These are phyloP conservation scores for Calendula officinalis DNA, from an alignment of 129 eudicot genomes.

Conservation along the genomic window DNA sequence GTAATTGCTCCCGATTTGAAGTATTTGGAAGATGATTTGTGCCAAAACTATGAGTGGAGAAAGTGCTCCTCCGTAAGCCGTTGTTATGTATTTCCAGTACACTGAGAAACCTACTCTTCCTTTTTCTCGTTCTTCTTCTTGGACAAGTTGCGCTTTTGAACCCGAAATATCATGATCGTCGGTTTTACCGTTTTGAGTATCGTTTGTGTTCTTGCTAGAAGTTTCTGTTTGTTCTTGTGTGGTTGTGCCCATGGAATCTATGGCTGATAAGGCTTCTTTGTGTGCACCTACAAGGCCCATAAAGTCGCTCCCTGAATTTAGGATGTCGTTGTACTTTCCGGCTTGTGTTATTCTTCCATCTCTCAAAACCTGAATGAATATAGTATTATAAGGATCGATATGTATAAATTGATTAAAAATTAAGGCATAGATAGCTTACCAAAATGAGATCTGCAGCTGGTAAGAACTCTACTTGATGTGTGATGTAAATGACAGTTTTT, in stretches of 20 bases:
- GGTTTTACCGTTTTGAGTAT: conserved; percentile 18
- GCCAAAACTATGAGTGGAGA: conserved; percentile 40
- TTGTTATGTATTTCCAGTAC: conserved; percentile 51
- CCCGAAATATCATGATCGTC: conserved; percentile 10
- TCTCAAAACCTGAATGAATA: conserved; percentile 34
- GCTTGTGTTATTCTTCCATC: conserved; percentile 44
- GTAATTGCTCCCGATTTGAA: conserved; percentile 84
- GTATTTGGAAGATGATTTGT: conserved; percentile 36
- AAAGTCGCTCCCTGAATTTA: conserved; percentile 28
- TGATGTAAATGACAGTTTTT: conserved; percentile 38
- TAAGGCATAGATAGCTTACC: conserved; percentile 28
- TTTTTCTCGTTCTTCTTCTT: conserved; percentile 42
- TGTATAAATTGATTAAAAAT: background rate
- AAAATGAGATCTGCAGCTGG: conserved; percentile 41
- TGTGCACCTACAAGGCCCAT: conserved; percentile 39
- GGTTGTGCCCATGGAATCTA: conserved; percentile 11
- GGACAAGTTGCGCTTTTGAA: conserved; percentile 33
- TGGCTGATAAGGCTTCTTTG: conserved; percentile 37
- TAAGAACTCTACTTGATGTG: conserved; percentile 43
- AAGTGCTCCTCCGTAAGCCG: conserved; percentile 45
- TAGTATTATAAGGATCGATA: background rate
- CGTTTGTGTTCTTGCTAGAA: conserved; percentile 15
- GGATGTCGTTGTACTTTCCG: conserved; percentile 31
- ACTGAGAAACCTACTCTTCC: conserved; percentile 37
- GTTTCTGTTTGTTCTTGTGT: background rate